phyloP scores from a whole-genome alignment of 371 early-diverging fungal species.

The Mortierella sp. region DNA sequence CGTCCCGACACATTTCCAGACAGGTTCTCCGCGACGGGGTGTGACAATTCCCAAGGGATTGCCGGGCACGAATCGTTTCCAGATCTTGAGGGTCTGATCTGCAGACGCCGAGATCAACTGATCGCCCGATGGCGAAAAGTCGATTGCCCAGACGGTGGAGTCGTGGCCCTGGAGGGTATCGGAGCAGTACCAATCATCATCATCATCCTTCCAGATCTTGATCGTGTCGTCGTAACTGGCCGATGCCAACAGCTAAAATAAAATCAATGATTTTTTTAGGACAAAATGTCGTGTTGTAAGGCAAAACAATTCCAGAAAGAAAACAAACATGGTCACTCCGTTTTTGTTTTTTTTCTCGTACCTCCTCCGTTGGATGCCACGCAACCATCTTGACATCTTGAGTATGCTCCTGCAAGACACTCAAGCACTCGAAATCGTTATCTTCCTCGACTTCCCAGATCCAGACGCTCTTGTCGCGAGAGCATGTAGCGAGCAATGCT shows the following conservation, averaged over 20 bases:
- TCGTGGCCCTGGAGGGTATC: constrained; percentile 87
- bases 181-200: constrained; percentile 95
- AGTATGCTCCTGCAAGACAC: constrained; percentile 94
- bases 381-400: constrained; percentile 96
- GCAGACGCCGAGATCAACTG: constrained; percentile 88
- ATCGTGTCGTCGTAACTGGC: constrained; percentile 97
- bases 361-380: constrained; percentile 92
- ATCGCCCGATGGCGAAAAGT: constrained; percentile 86
- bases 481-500: constrained; percentile 90
- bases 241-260: constrained; percentile 77
- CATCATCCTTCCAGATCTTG: constrained; percentile 90
- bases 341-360: too few species aligned
- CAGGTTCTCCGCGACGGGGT: constrained; percentile 64
- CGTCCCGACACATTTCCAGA: constrained; percentile 77
- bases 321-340: too few species aligned
- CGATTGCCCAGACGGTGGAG: constrained; percentile 95
- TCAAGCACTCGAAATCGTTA: constrained; percentile 94
- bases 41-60: constrained; percentile 58
- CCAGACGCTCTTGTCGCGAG: constrained; percentile 97
- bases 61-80: constrained; percentile 71
- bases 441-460: constrained; percentile 93
- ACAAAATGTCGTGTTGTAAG: too few species aligned
- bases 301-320: too few species aligned
- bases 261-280: background rate
- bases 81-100: constrained; percentile 87